A percentile compares a stretch with the other conserved stretches of the same genome.
Conservation (phyloP, 2,329 filamentous ascomycete genomes). For the Colletotrichum orbiculare region DNA sequence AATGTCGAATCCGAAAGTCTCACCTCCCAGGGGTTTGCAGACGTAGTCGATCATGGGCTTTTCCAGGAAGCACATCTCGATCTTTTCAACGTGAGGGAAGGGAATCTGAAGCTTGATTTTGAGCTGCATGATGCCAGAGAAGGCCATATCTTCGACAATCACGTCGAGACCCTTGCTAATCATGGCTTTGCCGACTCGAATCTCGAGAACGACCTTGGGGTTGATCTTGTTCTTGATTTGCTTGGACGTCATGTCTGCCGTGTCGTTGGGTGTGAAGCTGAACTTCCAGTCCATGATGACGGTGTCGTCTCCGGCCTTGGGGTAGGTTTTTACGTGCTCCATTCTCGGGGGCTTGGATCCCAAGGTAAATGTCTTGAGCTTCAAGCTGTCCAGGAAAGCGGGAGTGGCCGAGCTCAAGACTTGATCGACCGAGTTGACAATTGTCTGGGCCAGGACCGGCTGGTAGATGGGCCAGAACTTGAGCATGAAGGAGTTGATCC, state of each 20-base stretch:
- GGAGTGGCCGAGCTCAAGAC: slow-evolving; percentile 93
- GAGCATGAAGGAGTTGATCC: slow-evolving; percentile 98
- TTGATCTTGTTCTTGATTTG: slow-evolving; percentile 97
- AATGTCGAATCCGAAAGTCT: slow-evolving; percentile 97
- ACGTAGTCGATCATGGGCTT: slow-evolving; percentile 93
- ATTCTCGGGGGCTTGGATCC: slow-evolving; percentile 95
- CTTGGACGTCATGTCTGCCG: slow-evolving; percentile 86
- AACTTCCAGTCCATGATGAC: slow-evolving; percentile 99
- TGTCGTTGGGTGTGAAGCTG: slow-evolving; percentile 97
- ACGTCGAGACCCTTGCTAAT: slow-evolving; percentile 97
- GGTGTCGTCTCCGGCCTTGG: slow-evolving; percentile 92
- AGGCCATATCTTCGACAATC: slow-evolving; percentile 98
- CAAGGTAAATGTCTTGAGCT: slow-evolving; percentile 92
- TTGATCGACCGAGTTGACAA: slow-evolving; percentile 95
- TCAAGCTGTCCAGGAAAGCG: slow-evolving; percentile 90
- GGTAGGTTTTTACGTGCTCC: slow-evolving; percentile 98
- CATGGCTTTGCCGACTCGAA: slow-evolving; percentile 94
- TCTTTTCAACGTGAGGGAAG: slow-evolving; percentile 93
- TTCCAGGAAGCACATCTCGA: slow-evolving; percentile 95
- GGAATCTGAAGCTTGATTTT: slow-evolving; percentile 97
- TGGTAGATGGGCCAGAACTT: slow-evolving; percentile 99
- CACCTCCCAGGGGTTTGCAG: slow-evolving; percentile 96
- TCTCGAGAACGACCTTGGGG: slow-evolving; percentile 94
- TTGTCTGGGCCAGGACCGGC: slow-evolving; percentile 89
- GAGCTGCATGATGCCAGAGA: slow-evolving; percentile 93